phyloP scores from a whole-genome alignment of 2,329 filamentous ascomycete species.

The Xylaria digitata region DNA sequence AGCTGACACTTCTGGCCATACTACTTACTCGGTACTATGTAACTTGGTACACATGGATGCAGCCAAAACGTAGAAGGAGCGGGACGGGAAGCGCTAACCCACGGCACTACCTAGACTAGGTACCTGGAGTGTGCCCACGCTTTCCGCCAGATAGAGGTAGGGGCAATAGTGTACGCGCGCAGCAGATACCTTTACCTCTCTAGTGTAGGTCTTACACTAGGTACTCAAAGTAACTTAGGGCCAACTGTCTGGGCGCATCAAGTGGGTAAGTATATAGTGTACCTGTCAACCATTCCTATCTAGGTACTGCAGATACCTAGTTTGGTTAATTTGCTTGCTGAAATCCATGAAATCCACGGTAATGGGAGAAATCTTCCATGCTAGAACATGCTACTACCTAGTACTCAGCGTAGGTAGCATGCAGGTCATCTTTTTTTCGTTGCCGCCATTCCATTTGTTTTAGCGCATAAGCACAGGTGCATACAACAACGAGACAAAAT shows the following conservation, averaged over 20 bases:
- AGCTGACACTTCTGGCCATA: no score
- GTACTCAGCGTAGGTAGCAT: constrained; percentile 8
- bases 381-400: constrained; percentile 11
- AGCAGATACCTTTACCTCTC: no score
- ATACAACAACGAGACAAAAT: neutral
- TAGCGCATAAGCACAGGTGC: constrained; percentile 5
- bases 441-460: neutral
- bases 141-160: no score
- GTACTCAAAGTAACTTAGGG: no score
- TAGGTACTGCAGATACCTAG: constrained; percentile 1
- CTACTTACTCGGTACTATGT: no score
- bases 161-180: neutral
- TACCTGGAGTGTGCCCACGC: no score
- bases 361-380: constrained; percentile 3
- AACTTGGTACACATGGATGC: constrained; percentile 17
- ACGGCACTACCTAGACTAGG: constrained; percentile 24
- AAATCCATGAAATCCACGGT: constrained; percentile 1
- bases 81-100: constrained; percentile 35
- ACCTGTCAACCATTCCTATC: neutral
- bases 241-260: neutral
- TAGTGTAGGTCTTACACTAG: neutral
- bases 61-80: constrained; percentile 32
- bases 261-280: constrained; percentile 3
- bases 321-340: constrained; percentile 9
- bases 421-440: constrained; percentile 22